Conservation (phyloP, 495 filamentous ascomycete genomes). For the Daldinia decipiens region DNA sequence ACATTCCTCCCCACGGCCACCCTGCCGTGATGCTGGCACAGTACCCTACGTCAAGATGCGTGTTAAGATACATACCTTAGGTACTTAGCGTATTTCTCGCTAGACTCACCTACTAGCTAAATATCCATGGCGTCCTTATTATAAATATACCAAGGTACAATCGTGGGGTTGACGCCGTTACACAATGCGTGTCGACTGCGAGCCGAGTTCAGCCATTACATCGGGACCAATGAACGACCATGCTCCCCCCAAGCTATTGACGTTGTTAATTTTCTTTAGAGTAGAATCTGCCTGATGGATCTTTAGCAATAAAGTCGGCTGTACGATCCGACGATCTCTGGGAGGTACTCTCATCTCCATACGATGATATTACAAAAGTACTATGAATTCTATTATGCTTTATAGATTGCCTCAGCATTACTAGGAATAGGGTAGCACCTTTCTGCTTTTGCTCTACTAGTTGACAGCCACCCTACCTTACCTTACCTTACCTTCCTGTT, state of each 20-base stretch:
- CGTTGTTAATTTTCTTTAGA: slow-evolving; percentile 23
- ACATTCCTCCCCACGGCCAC: neutral
- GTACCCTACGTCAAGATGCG: slow-evolving; percentile 9
- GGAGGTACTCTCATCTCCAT: slow-evolving; percentile 2
- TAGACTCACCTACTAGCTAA: slow-evolving; percentile 5
- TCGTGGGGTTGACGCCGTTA: slow-evolving; percentile 26
- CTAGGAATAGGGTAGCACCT: neutral
- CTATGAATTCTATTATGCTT: slow-evolving; percentile 2
- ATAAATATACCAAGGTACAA: slow-evolving; percentile 29
- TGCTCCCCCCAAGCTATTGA: slow-evolving; percentile 16
- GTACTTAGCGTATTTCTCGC: slow-evolving; percentile 2
- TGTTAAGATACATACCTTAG: neutral
- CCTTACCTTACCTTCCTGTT: slow-evolving; percentile 20
- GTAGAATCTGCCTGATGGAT: slow-evolving; percentile 8
- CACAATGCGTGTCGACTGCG: slow-evolving; percentile 31
- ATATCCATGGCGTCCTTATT: slow-evolving; percentile 10
- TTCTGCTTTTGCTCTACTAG: slow-evolving; percentile 13
- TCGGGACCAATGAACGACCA: slow-evolving; percentile 38
- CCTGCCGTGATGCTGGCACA: slow-evolving; percentile 5
- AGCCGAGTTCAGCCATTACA: slow-evolving; percentile 31
- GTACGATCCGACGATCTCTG: slow-evolving; percentile 8
- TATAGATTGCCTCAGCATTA: slow-evolving; percentile 4
- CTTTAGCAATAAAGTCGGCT: slow-evolving; percentile 7
- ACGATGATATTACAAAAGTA: slow-evolving; percentile 6
- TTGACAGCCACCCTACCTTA: slow-evolving; percentile 16